These are phyloP conservation scores for Mortierella polycephala DNA, from an alignment of 371 early-diverging fungal species.

Conservation along the genomic window DNA sequence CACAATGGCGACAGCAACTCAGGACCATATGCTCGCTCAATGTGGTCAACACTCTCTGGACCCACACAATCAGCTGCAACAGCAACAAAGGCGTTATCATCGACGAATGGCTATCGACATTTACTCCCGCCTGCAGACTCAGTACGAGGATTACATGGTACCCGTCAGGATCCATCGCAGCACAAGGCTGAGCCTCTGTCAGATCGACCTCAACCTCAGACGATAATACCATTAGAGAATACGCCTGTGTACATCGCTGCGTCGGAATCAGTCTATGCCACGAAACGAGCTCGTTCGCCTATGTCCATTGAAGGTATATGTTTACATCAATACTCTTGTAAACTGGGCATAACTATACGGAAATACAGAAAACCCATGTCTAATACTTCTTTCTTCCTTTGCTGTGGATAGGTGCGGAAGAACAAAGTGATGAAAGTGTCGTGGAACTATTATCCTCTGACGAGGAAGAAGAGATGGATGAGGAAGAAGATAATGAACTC, in stretches of 20 bases:
- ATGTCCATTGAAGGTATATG: no score
- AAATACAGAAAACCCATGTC: no score
- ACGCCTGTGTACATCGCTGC: no score
- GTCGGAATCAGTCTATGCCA: neutral
- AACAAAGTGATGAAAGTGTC: constrained; percentile 3
- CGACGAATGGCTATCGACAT: constrained; percentile 13
- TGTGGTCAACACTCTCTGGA: constrained; percentile 16
- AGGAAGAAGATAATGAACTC: neutral
- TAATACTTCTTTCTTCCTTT: neutral
- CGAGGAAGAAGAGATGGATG: constrained; percentile 11
- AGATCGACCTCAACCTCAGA: no score
- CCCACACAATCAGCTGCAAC: neutral
- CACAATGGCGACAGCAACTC: neutral
- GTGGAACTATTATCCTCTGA: constrained; percentile 31
- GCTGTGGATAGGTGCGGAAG: neutral
- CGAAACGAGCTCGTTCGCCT: constrained; percentile 6
- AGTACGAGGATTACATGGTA: no score
- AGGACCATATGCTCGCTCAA: neutral
- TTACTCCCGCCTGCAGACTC: constrained; percentile 25
- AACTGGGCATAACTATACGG: no score
- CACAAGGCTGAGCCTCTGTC: no score
- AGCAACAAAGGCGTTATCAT: neutral
- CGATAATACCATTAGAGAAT: no score
- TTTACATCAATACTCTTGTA: no score
- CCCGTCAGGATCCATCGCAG: neutral